These are phyloP conservation scores for Westerdykella ornata DNA, from an alignment of 2,329 filamentous ascomycete species.

Conservation along the genomic window DNA sequence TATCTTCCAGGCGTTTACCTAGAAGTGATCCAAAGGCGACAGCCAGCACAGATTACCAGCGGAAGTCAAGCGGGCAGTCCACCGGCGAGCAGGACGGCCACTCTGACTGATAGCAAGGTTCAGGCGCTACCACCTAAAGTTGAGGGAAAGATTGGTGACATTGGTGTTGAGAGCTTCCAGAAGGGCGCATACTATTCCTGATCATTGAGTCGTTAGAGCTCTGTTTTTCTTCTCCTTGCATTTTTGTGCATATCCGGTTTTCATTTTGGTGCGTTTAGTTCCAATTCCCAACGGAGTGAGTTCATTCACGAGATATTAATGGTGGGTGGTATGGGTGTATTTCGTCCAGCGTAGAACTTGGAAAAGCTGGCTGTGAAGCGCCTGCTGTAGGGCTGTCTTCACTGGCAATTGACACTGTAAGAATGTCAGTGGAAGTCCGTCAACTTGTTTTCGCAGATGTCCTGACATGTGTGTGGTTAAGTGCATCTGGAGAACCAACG, in stretches of 20 bases:
- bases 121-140: slow-evolving; percentile 44
- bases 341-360: too few relatives aligned
- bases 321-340: too few relatives aligned
- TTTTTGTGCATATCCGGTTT: slow-evolving; percentile 1
- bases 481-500: too few relatives aligned
- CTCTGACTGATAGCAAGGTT: slow-evolving; percentile 42
- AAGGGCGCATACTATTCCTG: slow-evolving; percentile 63
- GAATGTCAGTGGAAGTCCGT: too few relatives aligned
- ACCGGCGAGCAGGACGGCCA: slow-evolving; percentile 37
- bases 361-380: too few relatives aligned
- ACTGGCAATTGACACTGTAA: too few relatives aligned
- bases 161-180: slow-evolving; percentile 63
- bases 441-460: too few relatives aligned
- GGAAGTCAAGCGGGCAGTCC: slow-evolving; percentile 37
- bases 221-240: neutral
- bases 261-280: neutral
- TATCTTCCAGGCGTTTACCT: slow-evolving; percentile 90
- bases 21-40: slow-evolving; percentile 60
- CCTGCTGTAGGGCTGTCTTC: too few relatives aligned
- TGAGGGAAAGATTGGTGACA: slow-evolving; percentile 56
- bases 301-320: too few relatives aligned
- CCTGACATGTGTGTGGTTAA: too few relatives aligned
- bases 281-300: neutral
- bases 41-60: slow-evolving; percentile 43
- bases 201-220: slow-evolving; percentile 9